These are phyloP conservation scores for Arthrobotrys sphaeroides DNA, from an alignment of 2,329 filamentous ascomycete genomes.

Conservation along the genomic window DNA sequence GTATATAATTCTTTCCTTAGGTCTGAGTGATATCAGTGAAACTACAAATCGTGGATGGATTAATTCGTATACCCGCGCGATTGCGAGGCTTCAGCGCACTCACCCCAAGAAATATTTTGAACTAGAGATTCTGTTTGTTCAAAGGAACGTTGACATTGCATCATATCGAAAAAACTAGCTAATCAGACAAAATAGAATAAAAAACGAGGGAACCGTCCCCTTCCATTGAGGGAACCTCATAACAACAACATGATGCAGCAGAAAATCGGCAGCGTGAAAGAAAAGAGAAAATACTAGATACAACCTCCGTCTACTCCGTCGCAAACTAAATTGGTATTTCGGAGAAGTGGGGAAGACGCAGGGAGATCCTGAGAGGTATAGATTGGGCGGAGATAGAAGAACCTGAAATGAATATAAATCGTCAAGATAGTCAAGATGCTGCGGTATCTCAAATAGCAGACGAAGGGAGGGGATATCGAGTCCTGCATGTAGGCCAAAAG, in stretches of 20 bases:
- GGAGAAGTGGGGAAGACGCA: background rate
- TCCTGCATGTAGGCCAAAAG: constrained; percentile 18
- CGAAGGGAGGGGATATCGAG: constrained; percentile 5
- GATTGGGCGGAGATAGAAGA: background rate
- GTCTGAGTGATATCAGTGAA: no score
- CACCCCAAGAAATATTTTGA: no score
- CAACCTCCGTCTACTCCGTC: constrained; percentile 48
- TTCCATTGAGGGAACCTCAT: constrained; percentile 5
- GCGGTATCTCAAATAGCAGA: constrained; percentile 43
- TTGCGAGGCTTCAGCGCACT: no score
- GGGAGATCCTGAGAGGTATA: background rate
- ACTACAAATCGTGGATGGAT: no score
- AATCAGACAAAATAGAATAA: constrained; percentile 9
- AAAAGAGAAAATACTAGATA: constrained; percentile 32
- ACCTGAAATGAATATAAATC: background rate
- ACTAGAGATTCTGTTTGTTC: background rate
- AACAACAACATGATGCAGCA: background rate
- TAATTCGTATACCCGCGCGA: no score
- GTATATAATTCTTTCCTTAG: no score
- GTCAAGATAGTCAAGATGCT: constrained; percentile 39
- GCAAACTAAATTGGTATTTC: background rate
- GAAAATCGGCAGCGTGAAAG: background rate
- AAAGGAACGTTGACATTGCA: constrained; percentile 40
- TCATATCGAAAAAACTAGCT: constrained; percentile 36
- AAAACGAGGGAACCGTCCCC: constrained; percentile 28